phyloP scores from a whole-genome alignment of 495 filamentous ascomycete genomes.

The Parmelia sp. region DNA sequence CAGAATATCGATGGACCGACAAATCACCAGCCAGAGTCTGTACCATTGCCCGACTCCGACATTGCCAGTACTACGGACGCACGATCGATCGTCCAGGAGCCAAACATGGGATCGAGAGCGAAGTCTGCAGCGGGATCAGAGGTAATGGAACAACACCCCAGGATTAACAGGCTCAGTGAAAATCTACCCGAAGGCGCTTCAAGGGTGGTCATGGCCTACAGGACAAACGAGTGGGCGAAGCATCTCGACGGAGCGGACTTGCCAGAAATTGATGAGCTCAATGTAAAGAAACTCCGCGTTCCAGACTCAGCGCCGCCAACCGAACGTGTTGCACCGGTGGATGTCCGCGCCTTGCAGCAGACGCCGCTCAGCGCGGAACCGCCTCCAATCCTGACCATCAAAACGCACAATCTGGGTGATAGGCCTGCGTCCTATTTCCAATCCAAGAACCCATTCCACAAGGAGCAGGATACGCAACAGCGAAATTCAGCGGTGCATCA shows the following conservation, averaged over 20 bases:
- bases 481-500: conserved; percentile 1
- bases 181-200: conserved; percentile 39
- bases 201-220: conserved; percentile 69
- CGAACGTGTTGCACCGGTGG: conserved; percentile 56
- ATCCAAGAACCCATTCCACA: conserved; percentile 14
- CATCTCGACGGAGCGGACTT: conserved; percentile 71
- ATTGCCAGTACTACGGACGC: neutral
- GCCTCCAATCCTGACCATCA: conserved; percentile 25
- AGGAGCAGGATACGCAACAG: neutral
- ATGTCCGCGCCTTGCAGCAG: conserved; percentile 61
- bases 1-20: neutral
- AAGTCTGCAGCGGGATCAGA: neutral
- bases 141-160: neutral
- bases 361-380: conserved; percentile 51
- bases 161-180: neutral
- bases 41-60: neutral
- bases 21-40: neutral
- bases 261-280: conserved; percentile 62
- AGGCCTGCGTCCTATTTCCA: neutral
- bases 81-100: neutral
- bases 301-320: conserved; percentile 27
- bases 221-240: conserved; percentile 96
- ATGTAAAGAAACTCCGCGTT: conserved; percentile 36
- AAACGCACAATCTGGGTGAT: conserved; percentile 2
- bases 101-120: neutral